Base-by-base conservation (phyloP, 2,329 filamentous ascomycete genomes). In the Monosporascus ibericus region DNA sequence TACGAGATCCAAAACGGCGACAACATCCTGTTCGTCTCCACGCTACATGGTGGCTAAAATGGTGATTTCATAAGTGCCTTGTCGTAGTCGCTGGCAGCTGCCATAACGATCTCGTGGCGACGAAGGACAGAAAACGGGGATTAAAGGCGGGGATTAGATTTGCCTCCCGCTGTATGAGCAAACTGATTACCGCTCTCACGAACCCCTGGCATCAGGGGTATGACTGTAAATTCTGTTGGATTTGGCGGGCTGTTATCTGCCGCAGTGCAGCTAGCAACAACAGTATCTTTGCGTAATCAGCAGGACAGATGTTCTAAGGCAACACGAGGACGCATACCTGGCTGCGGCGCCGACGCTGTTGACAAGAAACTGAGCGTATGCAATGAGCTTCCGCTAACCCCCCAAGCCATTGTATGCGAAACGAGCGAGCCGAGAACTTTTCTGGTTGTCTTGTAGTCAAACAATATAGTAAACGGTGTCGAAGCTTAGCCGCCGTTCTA, bases 21-120 rank as follows among this genome's bases (percentile, higher is more conserved):
- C n/a, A n/a, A n/a, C n/a, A n/a, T n/a, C n/a, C n/a, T n/a, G n/a
- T n/a, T n/a, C n/a, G n/a, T n/a, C n/a, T n/a, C n/a, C 55, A 99
- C 94, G 18, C 77, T 99, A 56, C 94, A 99, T 70, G 94, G 94
- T 53, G 94, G 94, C 55, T 97, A 81, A 63, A 51, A 39, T 34
- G 47, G 44, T 57, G 52, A 48, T 48, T 48, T 52, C 47, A 44
- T 9, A 18, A 18, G 38, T 5, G 3, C 9, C 42, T 30, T 46
- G 14, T 20, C 18, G n/a, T 3, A 22, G 39, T 11, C 9, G 14
- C 39, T 42, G 9, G n/a, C n/a, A 22, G 6, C n/a, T n/a, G n/a
- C 5, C 20, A 14, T 42, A 20, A 22, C 18, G n/a, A 18, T 42
- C 7, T 22, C 39, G 15, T 20, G n/a, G n/a, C 17, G 39, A 18